Base-by-base conservation (phyloP, 75 land plant genomes). In the Picea glauca region DNA sequence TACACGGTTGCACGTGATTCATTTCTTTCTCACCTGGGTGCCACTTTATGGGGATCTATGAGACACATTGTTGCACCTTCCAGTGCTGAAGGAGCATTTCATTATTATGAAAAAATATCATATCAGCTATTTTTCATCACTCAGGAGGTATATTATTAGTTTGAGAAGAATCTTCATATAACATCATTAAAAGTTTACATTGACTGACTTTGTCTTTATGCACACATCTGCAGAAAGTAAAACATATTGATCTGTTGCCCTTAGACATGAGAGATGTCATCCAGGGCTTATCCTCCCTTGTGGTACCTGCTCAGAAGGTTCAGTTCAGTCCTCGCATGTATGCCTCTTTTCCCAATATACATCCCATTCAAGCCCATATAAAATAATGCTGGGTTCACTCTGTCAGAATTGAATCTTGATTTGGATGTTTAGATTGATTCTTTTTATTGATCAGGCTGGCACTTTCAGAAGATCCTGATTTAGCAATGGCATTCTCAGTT, bases 401-500 rank as follows among this genome's bases (percentile, higher is more conserved):
- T 43, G 56, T 18, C 43, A 8, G n/a, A 70, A 43, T 70, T 70
- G 26, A 26, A 26, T 26, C 26, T 26, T 26, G 23, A 70, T 9
- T 18, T 21, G 35, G 6, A 43, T 70, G 54, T 20, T 40, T 70
- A 70, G 33, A 32, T 70, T 70, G 74, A 70, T 32, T 68, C 23
- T 20, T 68, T 40, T 68, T 35, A 46, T 20, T 70, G 56, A 8
- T 38, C 76, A 96, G 99, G 92, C 76, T 96, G 70, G 72, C 91
- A 38, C 86, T 97, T 31, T 92, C 99, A 26, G 98, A 97, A 70
- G 99, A 97, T 77, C 92, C 96, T 79, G 98, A 98, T 72, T 84
- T 97, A 79, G 91, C 95, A 62, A 97, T 97, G 99, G 96, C 99
- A 18, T 97, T 97, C 79, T 88, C 99, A 11, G 92, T 93, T 70